Percentiles rank a stretch among this genome's conserved stretches.
These are phyloP conservation scores for Zymoseptoria pseudotritici DNA, from an alignment of 2,329 filamentous ascomycete species.

Conservation along the genomic window DNA sequence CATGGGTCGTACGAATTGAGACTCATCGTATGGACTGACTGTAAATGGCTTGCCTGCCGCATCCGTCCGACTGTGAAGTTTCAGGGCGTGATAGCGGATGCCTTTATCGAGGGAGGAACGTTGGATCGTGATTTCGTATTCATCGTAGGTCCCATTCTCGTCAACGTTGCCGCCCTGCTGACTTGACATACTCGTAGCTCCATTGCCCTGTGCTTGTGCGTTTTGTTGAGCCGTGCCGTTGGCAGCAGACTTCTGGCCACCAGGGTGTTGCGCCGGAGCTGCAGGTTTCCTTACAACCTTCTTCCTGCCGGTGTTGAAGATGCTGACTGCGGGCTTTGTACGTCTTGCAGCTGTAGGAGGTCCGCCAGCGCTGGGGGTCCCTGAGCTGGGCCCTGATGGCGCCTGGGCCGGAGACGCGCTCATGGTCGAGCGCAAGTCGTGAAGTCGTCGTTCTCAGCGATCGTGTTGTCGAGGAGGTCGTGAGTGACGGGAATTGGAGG, in stretches of 20 bases:
- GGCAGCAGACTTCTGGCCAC: constrained; percentile 6
- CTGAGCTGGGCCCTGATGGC: constrained; percentile 25
- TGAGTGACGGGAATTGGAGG: not conserved
- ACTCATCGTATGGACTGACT: constrained; percentile 63
- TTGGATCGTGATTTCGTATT: constrained; percentile 70
- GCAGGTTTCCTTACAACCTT: constrained; percentile 26
- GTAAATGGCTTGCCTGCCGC: constrained; percentile 25
- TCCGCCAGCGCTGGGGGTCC: constrained; percentile 33
- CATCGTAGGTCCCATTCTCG: constrained; percentile 29
- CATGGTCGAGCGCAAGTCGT: constrained; percentile 17
- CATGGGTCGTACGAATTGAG: constrained; percentile 80
- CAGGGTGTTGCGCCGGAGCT: constrained; percentile 7
- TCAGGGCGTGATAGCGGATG: constrained; percentile 79
- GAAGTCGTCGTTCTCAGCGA: not conserved
- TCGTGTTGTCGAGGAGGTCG: not conserved
- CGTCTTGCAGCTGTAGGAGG: constrained; percentile 27
- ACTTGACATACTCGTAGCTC: constrained; percentile 3
- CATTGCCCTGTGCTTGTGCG: not conserved
- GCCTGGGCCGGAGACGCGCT: constrained; percentile 29
- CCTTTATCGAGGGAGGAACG: constrained; percentile 73
- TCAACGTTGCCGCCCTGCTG: constrained; percentile 15
- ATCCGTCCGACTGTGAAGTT: constrained; percentile 55
- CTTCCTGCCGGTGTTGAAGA: constrained; percentile 28
- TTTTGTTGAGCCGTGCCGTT: not conserved
- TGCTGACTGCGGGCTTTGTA: constrained; percentile 28